phyloP scores from a whole-genome alignment of 306 rosid species.

The Abrus pulchellus region DNA sequence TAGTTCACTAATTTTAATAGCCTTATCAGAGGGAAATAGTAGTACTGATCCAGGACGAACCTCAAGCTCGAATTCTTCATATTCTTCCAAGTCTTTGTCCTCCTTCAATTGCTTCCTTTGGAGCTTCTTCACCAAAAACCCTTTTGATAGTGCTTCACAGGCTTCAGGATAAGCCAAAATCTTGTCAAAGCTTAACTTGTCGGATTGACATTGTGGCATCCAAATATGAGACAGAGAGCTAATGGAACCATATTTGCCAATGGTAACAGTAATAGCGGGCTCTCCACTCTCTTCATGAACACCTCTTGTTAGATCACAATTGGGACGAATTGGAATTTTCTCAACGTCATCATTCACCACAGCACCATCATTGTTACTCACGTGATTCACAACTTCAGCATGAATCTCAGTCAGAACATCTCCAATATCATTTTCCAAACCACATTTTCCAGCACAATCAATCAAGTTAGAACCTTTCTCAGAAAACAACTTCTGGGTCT shows the following conservation, averaged over 20 bases:
- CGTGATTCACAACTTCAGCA: slow-evolving; percentile 4
- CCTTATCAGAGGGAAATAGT: slow-evolving; percentile 77
- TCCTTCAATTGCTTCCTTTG: slow-evolving; percentile 51
- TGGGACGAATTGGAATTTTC: slow-evolving; percentile 28
- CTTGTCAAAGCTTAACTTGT: slow-evolving; percentile 47
- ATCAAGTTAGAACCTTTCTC: slow-evolving; percentile 42
- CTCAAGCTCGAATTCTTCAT: slow-evolving; percentile 72
- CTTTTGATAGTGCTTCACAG: slow-evolving; percentile 67
- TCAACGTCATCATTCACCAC: slow-evolving; percentile 38
- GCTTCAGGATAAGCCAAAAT: slow-evolving; percentile 62
- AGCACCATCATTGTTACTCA: slow-evolving; percentile 8
- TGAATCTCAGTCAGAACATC: neutral
- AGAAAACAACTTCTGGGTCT: slow-evolving; percentile 36
- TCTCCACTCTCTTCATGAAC: slow-evolving; percentile 24
- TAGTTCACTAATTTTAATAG: slow-evolving; percentile 54
- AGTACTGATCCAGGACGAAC: slow-evolving; percentile 75
- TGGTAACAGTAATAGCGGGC: slow-evolving; percentile 54
- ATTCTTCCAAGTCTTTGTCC: slow-evolving; percentile 57
- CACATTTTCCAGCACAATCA: slow-evolving; percentile 36
- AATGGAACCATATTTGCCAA: slow-evolving; percentile 72
- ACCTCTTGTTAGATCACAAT: slow-evolving; percentile 10
- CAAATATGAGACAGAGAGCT: slow-evolving; percentile 65
- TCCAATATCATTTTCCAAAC: slow-evolving; percentile 13
- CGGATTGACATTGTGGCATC: slow-evolving; percentile 48
- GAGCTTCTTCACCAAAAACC: slow-evolving; percentile 72